phyloP scores from a whole-genome alignment of 495 filamentous ascomycete species.

The Xylaria castorea region DNA sequence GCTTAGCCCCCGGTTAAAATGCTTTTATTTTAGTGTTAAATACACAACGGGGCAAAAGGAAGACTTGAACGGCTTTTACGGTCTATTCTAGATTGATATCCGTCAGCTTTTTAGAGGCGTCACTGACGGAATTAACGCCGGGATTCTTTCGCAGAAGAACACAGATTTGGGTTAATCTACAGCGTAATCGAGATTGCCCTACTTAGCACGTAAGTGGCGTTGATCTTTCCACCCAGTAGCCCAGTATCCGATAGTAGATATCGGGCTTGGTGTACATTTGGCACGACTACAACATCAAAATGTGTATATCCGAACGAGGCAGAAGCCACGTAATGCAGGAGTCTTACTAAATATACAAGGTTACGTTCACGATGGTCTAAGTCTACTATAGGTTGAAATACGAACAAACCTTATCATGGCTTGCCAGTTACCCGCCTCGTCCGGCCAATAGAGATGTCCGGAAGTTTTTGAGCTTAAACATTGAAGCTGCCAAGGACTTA shows the following conservation, averaged over 20 bases:
- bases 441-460: background rate
- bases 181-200: background rate
- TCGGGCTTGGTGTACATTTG: background rate
- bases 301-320: background rate
- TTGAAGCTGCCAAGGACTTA: background rate
- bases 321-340: background rate
- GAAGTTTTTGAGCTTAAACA: no score
- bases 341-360: background rate
- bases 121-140: background rate
- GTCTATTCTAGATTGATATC: background rate
- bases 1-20: background rate
- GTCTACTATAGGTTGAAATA: background rate
- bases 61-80: background rate
- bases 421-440: background rate
- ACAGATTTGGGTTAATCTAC: background rate
- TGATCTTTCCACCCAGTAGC: background rate
- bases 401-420: no score
- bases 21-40: background rate
- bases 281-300: background rate
- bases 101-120: background rate
- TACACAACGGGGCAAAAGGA: background rate
- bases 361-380: background rate
- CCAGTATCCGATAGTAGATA: background rate
- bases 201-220: background rate
- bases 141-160: background rate